These are phyloP conservation scores for Phytopythium vexans DNA, from an alignment of 352 stramenopile genomes.

Conservation along the genomic window DNA sequence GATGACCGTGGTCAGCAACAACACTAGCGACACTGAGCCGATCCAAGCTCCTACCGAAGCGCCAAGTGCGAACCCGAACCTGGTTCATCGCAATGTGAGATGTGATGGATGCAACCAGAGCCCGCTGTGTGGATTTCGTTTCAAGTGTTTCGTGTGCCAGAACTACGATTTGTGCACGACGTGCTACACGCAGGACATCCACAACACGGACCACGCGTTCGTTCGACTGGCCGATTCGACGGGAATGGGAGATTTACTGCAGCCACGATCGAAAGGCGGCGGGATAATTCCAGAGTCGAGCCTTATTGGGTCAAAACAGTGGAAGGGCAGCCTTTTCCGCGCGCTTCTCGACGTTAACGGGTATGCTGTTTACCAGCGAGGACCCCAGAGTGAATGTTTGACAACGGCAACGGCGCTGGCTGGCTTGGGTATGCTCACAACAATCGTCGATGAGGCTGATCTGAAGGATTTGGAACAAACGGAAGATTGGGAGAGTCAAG, in stretches of 20 bases:
- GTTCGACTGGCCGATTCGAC: constrained; percentile 44
- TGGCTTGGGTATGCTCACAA: constrained; percentile 34
- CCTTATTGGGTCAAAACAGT: constrained; percentile 57
- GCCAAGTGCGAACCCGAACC: constrained; percentile 17
- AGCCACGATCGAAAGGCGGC: constrained; percentile 53
- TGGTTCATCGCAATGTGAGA: constrained; percentile 65
- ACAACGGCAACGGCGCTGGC: constrained; percentile 32
- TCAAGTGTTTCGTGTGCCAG: constrained; percentile 72
- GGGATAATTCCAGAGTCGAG: constrained; percentile 42
- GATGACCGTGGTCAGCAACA: constrained; percentile 18
- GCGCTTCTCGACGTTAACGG: constrained; percentile 44
- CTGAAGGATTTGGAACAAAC: constrained; percentile 31
- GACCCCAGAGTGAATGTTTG: constrained; percentile 31
- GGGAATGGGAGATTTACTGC: constrained; percentile 51
- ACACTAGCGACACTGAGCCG: constrained; percentile 20
- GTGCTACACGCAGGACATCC: constrained; percentile 63
- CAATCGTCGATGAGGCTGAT: constrained; percentile 37
- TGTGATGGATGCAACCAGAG: constrained; percentile 78
- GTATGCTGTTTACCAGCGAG: constrained; percentile 42
- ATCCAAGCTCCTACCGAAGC: constrained; percentile 21
- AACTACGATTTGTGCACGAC: constrained; percentile 74
- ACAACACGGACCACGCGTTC: constrained; percentile 69
- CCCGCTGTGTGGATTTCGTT: constrained; percentile 60
- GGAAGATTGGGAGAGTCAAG: constrained; percentile 47
- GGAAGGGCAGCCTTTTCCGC: constrained; percentile 55